These are phyloP conservation scores for Hyaloscypha bicolor DNA, from an alignment of 495 filamentous ascomycete species.

Conservation along the genomic window DNA sequence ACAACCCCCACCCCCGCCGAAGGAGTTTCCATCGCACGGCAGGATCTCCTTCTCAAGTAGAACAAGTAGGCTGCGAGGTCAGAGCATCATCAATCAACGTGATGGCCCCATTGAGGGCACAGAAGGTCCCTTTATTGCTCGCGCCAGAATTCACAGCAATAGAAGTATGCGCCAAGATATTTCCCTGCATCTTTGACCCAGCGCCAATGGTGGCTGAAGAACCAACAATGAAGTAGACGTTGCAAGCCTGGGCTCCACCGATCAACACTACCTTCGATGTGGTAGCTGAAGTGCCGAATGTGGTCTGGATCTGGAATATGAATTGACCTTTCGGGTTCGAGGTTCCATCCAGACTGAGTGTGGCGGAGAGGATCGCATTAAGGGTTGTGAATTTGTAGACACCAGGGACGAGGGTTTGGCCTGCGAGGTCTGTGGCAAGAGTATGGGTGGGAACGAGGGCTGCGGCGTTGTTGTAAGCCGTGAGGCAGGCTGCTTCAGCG, in stretches of 20 bases:
- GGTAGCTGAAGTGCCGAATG: conserved; percentile 9
- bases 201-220: conserved; percentile 19
- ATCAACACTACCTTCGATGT: conserved; percentile 10
- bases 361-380: conserved; percentile 1
- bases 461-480: conserved; percentile 17
- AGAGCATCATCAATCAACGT: conserved; percentile 22
- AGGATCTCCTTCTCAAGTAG: background rate
- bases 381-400: conserved; percentile 22
- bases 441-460: conserved; percentile 4
- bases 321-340: conserved; percentile 14
- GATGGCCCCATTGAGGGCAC: conserved; percentile 15
- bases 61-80: background rate
- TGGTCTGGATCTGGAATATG: conserved; percentile 24
- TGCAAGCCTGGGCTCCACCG: conserved; percentile 27
- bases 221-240: conserved; percentile 25
- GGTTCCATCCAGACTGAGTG: conserved; percentile 19
- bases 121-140: conserved; percentile 18
- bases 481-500: conserved; percentile 11
- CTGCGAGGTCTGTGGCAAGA: conserved; percentile 17
- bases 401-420: conserved; percentile 18
- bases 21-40: too few relatives aligned
- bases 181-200: conserved; percentile 14
- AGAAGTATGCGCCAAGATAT: conserved; percentile 19
- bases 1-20: too few relatives aligned
- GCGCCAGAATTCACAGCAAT: conserved; percentile 10